A percentile compares a stretch with the other conserved stretches of the same genome.
These are phyloP conservation scores for Rosa hybrid DNA, from an alignment of 331 rosid genomes.

Conservation along the genomic window DNA sequence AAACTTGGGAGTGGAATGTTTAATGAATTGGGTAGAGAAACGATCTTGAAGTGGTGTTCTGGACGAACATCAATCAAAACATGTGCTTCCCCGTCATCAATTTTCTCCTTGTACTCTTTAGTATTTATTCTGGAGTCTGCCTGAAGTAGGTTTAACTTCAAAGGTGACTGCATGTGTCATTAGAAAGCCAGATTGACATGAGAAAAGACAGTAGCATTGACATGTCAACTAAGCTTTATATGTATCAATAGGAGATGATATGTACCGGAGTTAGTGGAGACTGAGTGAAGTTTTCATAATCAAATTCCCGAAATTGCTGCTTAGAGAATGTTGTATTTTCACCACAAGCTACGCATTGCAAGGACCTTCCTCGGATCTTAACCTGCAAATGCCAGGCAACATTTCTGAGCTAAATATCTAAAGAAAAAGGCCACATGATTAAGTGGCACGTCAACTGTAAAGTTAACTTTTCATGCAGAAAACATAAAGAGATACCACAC, in stretches of 20 bases:
- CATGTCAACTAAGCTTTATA: background rate
- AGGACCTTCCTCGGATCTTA: conserved; percentile 88
- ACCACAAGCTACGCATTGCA: conserved; percentile 73
- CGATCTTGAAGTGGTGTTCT: conserved; percentile 81
- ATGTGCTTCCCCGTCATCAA: conserved; percentile 56
- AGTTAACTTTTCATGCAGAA: background rate
- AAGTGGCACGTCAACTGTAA: background rate
- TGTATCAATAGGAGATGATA: background rate
- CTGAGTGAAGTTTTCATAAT: conserved; percentile 85
- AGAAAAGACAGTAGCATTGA: background rate
- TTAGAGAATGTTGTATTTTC: conserved; percentile 57
- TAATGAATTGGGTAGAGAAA: conserved; percentile 74
- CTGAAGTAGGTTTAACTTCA: conserved; percentile 68
- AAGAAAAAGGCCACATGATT: background rate
- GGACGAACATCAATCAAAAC: conserved; percentile 86
- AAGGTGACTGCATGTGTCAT: conserved; percentile 59
- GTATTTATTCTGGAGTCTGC: conserved; percentile 72
- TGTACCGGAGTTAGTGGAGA: conserved; percentile 70
- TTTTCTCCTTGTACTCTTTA: conserved; percentile 56
- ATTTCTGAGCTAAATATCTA: conserved; percentile 5
- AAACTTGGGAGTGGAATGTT: conserved; percentile 73
- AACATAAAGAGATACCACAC: background rate
- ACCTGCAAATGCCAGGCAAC: conserved; percentile 51
- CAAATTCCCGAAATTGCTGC: conserved; percentile 68
- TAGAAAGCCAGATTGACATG: background rate